Evolutionary conservation across 2,329 filamentous ascomycete genomes (phyloP).

Genomic region (Ophiosphaerella korrae): DNA sequence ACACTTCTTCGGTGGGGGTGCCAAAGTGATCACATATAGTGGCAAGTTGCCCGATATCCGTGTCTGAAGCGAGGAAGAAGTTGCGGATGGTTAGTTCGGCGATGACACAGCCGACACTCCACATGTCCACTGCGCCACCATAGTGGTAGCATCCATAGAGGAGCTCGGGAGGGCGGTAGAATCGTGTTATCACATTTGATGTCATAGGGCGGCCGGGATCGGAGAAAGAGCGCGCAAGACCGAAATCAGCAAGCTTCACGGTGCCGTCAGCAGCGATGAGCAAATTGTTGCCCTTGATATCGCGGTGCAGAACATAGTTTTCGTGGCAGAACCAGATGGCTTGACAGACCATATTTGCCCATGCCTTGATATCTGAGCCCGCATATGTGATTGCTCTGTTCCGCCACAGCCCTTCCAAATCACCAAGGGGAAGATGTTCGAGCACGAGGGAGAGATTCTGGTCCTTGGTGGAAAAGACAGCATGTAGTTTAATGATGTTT

Average conservation of each 20-base stretch:
- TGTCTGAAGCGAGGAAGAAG: conserved; percentile 82
- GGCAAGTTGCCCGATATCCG: conserved; percentile 83
- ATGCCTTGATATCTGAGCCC: conserved; percentile 90
- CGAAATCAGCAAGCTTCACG: conserved; percentile 96
- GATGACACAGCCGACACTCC: conserved; percentile 91
- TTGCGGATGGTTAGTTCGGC: conserved; percentile 84
- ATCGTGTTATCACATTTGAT: conserved; percentile 90
- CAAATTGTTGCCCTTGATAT: conserved; percentile 99
- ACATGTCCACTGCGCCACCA: conserved; percentile 87
- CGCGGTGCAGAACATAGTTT: conserved; percentile 90
- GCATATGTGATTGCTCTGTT: conserved; percentile 84
- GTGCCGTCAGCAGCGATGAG: conserved; percentile 91
- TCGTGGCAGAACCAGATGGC: conserved; percentile 97
- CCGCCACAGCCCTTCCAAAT: conserved; percentile 84
- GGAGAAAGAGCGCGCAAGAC: conserved; percentile 85
- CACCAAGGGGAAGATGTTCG: conserved; percentile 90
- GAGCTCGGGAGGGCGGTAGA: conserved; percentile 94
- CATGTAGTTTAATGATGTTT: conserved; percentile 91
- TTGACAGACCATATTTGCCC: conserved; percentile 96
- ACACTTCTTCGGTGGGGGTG: conserved; percentile 90
- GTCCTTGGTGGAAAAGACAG: conserved; percentile 94
- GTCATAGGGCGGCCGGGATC: conserved; percentile 92
- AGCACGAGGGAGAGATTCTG: conserved; percentile 96
- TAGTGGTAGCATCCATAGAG: conserved; percentile 91
- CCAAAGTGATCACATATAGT: conserved; percentile 86